Base-by-base conservation (phyloP, 2,329 filamentous ascomycete genomes). In the Onygenales sp. region DNA sequence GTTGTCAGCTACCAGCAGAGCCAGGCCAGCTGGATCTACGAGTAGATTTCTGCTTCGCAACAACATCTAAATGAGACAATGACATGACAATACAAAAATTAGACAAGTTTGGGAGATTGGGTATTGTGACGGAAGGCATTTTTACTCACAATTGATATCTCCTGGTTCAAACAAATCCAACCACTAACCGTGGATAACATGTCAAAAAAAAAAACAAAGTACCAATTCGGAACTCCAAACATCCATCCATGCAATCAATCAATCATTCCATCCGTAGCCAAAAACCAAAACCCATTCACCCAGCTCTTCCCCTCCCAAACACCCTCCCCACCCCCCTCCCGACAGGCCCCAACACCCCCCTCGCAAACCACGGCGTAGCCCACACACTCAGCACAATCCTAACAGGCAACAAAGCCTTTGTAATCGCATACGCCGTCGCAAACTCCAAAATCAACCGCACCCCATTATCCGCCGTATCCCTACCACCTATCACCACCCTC, bases 21-120 rank as follows among this genome's bases (percentile, higher is more conserved):
- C 72, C 82, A 88, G 78, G 82, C 87, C 77, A 83, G 87, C 81
- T 97, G 93, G 93, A 80, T 97, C 81, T 97, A 96, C 81, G 93
- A 98, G 87, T 92, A 94, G 82, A 39, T 33, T 40, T 32, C 32
- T 36, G 14, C 21, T n/a, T 10, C 14, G n/a, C 42, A 17, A 31
- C 17, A 34, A 32, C 42, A 33, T 34, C 21, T 32, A 50, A 10
- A 49, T 49, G 31, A 40, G 34, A 33, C 39, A 39, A 55, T 48
- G 45, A 51, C 51, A 55, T 31, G 31, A 55, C 34, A 37, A 40
- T 6, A n/a, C 34, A 37, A 27, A 54, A 49, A 42, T 14, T 36
- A 49, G 46, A 52, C 9, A 13, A 40, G 49, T 14, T n/a, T 53
- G 40, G 45, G 42, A 44, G 21, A 55, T n/a, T 17, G 32, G 27